Evolutionary conservation across 441 rosid species (phyloP), one percentile per base, ranked within the genome.

Genomic region (Dalechampia spathulata): DNA sequence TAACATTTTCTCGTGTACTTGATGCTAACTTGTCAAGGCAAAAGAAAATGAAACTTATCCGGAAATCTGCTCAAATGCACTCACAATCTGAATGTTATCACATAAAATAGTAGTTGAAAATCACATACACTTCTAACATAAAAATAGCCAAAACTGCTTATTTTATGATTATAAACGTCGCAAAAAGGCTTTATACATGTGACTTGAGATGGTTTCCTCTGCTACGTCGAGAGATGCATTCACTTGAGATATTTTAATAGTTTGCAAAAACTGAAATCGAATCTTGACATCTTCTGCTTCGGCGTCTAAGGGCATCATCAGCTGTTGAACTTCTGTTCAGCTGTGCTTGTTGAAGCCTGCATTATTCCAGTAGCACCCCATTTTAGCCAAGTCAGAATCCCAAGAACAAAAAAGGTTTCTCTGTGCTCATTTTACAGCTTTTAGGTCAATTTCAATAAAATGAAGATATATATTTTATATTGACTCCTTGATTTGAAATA

Each of bases 301-400:
- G 39, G 37, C 34, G 11, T 9, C 8, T 45, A 37, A 48, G 23
- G 40, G 40, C 64, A n/a, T n/a, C n/a, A n/a, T 63, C 56, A 80
- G 72, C 60, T 56, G 79, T 48, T 79, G 75, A 78, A 76, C 79
- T 92, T 89, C 72, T 65, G 75, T 55, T 83, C 95, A 0, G 75
- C 41, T 28, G 78, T 58, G 76, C 97, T 89, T 51, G 95, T 66
- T 28, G 97, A 77, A 55, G 81, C 96, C 97, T 93, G 92, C 76
- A 73, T 55, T 21, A 62, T 65, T n/a, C 32, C 56, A 55, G 21
- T 34, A 28, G 37, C 25, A 37, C 12, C 15, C 43, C 16, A 26
- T 41, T 32, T 4, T 7, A 3, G 14, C 10, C 1, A 11, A 23
- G 1, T 30, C 5, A 30, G 8, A 30, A 8, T 3, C 34, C 8